Evolutionary conservation across 2,329 filamentous ascomycete genomes (phyloP).

Genomic region (Dothideomycetidae sp.): DNA sequence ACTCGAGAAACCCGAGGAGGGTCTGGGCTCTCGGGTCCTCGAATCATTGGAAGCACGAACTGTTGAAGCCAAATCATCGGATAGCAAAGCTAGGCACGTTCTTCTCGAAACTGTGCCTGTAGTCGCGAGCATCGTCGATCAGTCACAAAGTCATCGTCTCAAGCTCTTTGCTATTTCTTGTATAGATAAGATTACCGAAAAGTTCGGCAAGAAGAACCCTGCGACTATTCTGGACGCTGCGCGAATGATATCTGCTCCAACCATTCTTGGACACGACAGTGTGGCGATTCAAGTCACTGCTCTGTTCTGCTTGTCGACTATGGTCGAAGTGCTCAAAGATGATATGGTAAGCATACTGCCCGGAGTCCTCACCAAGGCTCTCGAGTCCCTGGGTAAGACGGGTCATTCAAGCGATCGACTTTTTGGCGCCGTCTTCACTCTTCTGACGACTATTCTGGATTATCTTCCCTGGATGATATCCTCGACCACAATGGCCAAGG

Average conservation of each 20-base stretch:
- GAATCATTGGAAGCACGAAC: constrained; percentile 70
- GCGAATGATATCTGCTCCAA: constrained; percentile 57
- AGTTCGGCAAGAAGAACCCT: constrained; percentile 85
- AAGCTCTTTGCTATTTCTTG: constrained; percentile 79
- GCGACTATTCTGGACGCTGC: constrained; percentile 63
- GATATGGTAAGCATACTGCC: constrained; percentile 75
- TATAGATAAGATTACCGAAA: constrained; percentile 83
- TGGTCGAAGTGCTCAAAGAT: constrained; percentile 77
- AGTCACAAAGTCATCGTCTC: constrained; percentile 51
- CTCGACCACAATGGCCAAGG: constrained; percentile 53
- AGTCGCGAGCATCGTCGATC: constrained; percentile 59
- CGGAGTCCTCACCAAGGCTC: constrained; percentile 53
- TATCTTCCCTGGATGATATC: constrained; percentile 85
- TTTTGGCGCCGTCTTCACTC: constrained; percentile 68
- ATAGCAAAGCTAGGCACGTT: constrained; percentile 52
- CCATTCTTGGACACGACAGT: constrained; percentile 63
- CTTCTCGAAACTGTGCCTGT: constrained; percentile 69
- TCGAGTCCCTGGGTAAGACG: constrained; percentile 53
- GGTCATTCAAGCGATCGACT: constrained; percentile 45
- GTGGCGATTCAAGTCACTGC: constrained; percentile 64
- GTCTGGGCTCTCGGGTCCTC: constrained; percentile 61
- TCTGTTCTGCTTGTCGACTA: constrained; percentile 75
- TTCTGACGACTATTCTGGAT: constrained; percentile 66
- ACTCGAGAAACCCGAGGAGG: constrained; percentile 59
- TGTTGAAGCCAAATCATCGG: constrained; percentile 54